phyloP scores from a whole-genome alignment of 1,284 basidiomycete genomes.

The Cryptococcus sp. region DNA sequence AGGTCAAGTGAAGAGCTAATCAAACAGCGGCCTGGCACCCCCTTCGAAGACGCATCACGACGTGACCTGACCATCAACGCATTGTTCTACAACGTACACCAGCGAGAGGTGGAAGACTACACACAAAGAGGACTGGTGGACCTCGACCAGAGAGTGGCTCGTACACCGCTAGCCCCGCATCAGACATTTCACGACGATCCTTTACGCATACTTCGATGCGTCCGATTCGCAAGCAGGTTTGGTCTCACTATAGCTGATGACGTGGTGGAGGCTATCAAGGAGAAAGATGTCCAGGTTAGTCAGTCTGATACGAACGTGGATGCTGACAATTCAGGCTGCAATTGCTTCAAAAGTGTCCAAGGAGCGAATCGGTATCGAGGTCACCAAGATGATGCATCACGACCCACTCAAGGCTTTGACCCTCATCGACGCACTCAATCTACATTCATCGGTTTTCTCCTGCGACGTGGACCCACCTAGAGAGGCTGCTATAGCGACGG shows the following conservation, averaged over 20 bases:
- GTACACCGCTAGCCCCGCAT: conserved; percentile 83
- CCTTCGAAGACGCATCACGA: conserved; percentile 84
- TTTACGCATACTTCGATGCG: conserved; percentile 82
- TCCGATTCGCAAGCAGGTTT: conserved; percentile 90
- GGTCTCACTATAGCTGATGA: conserved; percentile 78
- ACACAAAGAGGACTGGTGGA: conserved; percentile 85
- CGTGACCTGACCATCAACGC: conserved; percentile 96
- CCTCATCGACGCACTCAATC: conserved; percentile 67
- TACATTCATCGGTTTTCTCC: conserved; percentile 73
- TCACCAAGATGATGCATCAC: conserved; percentile 83
- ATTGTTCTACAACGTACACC: conserved; percentile 94
- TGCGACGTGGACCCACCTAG: conserved; percentile 57
- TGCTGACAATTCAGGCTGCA: conserved; percentile 59
- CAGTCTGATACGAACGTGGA: not conserved
- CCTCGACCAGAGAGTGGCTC: conserved; percentile 73
- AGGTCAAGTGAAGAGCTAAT: not conserved
- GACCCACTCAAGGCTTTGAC: conserved; percentile 73
- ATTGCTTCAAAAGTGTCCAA: conserved; percentile 77
- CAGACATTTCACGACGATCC: conserved; percentile 96
- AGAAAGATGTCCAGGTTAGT: conserved; percentile 69
- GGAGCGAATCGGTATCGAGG: conserved; percentile 86
- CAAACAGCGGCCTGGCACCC: conserved; percentile 82
- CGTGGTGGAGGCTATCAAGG: conserved; percentile 66
- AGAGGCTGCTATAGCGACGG: conserved; percentile 60
- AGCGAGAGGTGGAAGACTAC: conserved; percentile 82